Evolutionary conservation across 257 asterid species (phyloP), one percentile per base, ranked within the genome.

Genomic region (Euphrasia confusa): DNA sequence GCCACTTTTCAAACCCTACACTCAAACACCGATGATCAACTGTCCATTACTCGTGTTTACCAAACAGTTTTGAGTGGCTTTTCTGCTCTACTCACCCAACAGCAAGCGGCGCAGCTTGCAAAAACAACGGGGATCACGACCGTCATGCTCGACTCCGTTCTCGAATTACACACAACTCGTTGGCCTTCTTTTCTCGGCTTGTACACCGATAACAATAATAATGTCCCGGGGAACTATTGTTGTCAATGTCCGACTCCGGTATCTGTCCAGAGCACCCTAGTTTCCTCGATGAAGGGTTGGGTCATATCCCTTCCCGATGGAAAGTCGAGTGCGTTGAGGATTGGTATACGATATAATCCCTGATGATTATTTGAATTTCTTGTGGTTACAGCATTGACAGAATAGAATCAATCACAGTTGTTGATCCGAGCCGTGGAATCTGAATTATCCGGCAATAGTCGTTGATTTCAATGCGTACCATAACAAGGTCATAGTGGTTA

Each of bases 31-130:
- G 6, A 40, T 58, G 14, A 6, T 37, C n/a, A n/a, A n/a, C n/a
- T n/a, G n/a, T n/a, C n/a, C 7, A 21, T 87, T 40, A 71, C 88
- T 11, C 96, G 87, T 55, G 77, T 83, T 13, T 90, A 90, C 67
- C 74, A 40, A 72, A 87, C 86, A 0, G 94, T 87, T 30, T 83
- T 87, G 59, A 94, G 83, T 68, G 97, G 97, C 0, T 90, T 90
- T 50, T 85, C 96, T 1, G 80, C 89, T 7, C 73, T 59, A 63
- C 73, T 90, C 54, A 83, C 95, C 8, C 69, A 58, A 40, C 39
- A 76, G 28, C 79, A 81, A 71, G 96, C 86, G 30, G 40, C 9
- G 0, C 1, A 1, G 48, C 88, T 90, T 15, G n/a, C 18, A 52
- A 74, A 8, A 6, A 75, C 77, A 12, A 84, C 71, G 0, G 87